Evolutionary conservation across 208 protist species (phyloP).

Genomic region (Crithidia fasciculata): DNA sequence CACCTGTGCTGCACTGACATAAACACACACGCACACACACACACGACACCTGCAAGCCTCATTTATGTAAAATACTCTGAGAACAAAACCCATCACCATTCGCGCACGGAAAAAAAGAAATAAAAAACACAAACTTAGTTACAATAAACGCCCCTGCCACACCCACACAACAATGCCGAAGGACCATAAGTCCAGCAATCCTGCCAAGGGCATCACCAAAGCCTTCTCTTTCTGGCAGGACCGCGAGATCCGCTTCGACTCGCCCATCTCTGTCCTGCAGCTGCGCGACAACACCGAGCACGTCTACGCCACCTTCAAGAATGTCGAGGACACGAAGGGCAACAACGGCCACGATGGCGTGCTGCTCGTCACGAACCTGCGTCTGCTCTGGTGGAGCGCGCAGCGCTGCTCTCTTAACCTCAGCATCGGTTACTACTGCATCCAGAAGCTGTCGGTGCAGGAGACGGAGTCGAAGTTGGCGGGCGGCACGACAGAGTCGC

Average conservation of each 20-base stretch:
- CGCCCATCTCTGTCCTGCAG: conserved; percentile 41
- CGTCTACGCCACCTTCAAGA: conserved; percentile 74
- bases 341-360: conserved; percentile 93
- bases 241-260: conserved; percentile 95
- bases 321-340: conserved; percentile 96
- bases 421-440: conserved; percentile 92
- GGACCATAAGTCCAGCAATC: conserved; percentile 7
- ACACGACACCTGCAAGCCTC: too few species aligned
- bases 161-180: conserved; percentile 13
- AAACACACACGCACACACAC: too few species aligned
- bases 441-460: conserved; percentile 89
- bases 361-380: conserved; percentile 95
- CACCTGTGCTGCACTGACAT: too few species aligned
- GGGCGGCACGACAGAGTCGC: conserved; percentile 78
- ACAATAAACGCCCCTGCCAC: too few species aligned
- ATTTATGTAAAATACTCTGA: too few species aligned
- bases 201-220: conserved; percentile 43
- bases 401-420: conserved; percentile 76
- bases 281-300: conserved; percentile 80
- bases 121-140: too few species aligned
- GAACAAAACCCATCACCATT: too few species aligned
- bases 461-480: conserved; percentile 75
- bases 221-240: conserved; percentile 93
- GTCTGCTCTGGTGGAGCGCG: conserved; percentile 91
- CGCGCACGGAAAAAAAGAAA: too few species aligned